Evolutionary conservation across 1,284 basidiomycete species (phyloP).

Genomic region (Laetiporus sulphureus): DNA sequence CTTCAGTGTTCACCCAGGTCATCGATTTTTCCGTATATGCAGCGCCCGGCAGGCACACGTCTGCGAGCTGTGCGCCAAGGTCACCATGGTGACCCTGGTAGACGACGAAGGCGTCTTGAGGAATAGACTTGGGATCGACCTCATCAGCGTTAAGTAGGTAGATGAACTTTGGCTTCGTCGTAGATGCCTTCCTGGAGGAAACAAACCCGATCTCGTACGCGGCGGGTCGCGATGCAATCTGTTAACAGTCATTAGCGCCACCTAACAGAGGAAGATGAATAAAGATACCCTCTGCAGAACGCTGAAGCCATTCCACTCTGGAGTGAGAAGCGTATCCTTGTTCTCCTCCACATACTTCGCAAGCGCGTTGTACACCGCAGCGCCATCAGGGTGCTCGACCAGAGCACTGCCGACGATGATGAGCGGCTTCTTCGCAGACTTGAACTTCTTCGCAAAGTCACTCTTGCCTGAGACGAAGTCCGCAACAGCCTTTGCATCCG

Average conservation of each 20-base stretch:
- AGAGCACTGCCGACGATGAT: slow-evolving; percentile 91
- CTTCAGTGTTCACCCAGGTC: slow-evolving; percentile 98
- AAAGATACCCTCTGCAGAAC: slow-evolving; percentile 78
- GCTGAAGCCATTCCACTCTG: slow-evolving; percentile 95
- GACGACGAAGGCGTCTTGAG: slow-evolving; percentile 92
- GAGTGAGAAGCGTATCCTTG: slow-evolving; percentile 70
- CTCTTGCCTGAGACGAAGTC: slow-evolving; percentile 78
- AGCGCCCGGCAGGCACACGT: slow-evolving; percentile 89
- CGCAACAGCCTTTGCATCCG: slow-evolving; percentile 72
- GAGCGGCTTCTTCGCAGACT: slow-evolving; percentile 87
- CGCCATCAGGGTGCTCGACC: slow-evolving; percentile 83
- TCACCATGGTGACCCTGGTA: slow-evolving; percentile 99
- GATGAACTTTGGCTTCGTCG: slow-evolving; percentile 88
- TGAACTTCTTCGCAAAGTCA: slow-evolving; percentile 83
- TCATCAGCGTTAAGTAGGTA: slow-evolving; percentile 98
- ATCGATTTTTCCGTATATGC: slow-evolving; percentile 96
- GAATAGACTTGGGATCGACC: slow-evolving; percentile 86
- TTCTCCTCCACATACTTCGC: slow-evolving; percentile 80
- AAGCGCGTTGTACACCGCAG: slow-evolving; percentile 73
- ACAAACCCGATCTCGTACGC: slow-evolving; percentile 95
- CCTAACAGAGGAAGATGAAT: neutral
- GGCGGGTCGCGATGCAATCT: slow-evolving; percentile 87
- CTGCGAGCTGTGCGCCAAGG: slow-evolving; percentile 92
- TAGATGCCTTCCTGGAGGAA: slow-evolving; percentile 72
- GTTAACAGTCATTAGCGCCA: slow-evolving; percentile 20